These are phyloP conservation scores for Ganoderma meredithae DNA, from an alignment of 1,284 basidiomycete genomes.

Conservation along the genomic window DNA sequence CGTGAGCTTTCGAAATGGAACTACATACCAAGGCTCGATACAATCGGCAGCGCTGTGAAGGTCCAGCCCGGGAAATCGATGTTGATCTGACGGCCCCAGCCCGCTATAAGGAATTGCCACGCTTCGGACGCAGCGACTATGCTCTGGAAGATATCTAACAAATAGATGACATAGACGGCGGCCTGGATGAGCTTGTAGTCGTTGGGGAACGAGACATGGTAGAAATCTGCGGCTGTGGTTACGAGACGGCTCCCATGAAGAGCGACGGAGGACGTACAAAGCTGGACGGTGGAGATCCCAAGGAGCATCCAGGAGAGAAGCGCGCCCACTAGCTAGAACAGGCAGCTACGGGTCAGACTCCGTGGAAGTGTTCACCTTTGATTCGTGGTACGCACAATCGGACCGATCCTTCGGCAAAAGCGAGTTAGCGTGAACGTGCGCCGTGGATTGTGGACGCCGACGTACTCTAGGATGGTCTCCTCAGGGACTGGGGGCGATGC, in stretches of 20 bases:
- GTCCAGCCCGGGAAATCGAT: conserved; percentile 17
- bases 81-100: conserved; percentile 12
- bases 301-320: conserved; percentile 19
- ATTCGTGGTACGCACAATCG: conserved; percentile 6
- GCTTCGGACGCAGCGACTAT: conserved; percentile 12
- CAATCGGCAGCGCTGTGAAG: conserved; percentile 14
- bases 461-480: conserved; percentile 7
- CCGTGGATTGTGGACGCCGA: neutral
- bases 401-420: conserved; percentile 8
- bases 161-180: conserved; percentile 21
- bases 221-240: conserved; percentile 16
- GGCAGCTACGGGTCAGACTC: neutral
- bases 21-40: conserved; percentile 15
- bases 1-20: neutral
- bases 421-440: neutral
- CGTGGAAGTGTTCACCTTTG: neutral
- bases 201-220: conserved; percentile 20
- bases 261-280: conserved; percentile 14
- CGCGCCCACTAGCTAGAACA: conserved; percentile 8
- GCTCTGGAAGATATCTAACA: conserved; percentile 24
- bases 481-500: conserved; percentile 3
- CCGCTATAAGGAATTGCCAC: conserved; percentile 12
- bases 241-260: neutral
- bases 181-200: conserved; percentile 18
- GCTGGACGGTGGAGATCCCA: conserved; percentile 26